These are phyloP conservation scores for Sporothrix phasma DNA, from an alignment of 2,329 filamentous ascomycete genomes.

Conservation along the genomic window DNA sequence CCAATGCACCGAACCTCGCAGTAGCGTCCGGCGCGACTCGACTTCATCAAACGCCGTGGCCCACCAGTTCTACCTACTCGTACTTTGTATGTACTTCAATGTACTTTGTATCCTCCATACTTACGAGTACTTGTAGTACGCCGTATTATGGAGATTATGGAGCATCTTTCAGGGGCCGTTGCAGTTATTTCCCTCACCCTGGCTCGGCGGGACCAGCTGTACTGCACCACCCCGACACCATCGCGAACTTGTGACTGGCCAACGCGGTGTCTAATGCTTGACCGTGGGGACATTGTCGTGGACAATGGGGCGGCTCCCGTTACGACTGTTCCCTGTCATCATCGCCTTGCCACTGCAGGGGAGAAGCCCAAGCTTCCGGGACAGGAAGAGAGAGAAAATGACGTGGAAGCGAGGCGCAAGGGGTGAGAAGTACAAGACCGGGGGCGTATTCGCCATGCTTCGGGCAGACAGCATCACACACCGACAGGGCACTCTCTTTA, in stretches of 20 bases:
- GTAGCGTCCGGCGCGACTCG: slow-evolving; percentile 1
- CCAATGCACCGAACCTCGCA: neutral
- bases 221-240: neutral
- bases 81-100: too few species aligned
- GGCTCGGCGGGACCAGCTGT: neutral
- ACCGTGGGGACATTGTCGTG: neutral
- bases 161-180: neutral
- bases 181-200: neutral
- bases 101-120: too few species aligned
- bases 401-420: neutral
- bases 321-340: too few species aligned
- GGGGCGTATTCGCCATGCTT: too few species aligned
- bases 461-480: too few species aligned
- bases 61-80: too few species aligned
- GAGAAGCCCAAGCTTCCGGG: too few species aligned
- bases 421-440: neutral
- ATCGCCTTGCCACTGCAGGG: too few species aligned
- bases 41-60: neutral
- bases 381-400: neutral
- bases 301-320: neutral
- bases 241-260: neutral
- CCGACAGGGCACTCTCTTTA: too few species aligned
- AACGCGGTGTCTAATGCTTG: neutral
- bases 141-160: too few species aligned
- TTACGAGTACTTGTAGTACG: too few species aligned